phyloP scores from a whole-genome alignment of 2,329 filamentous ascomycete genomes.

The Cytospora leucostoma region DNA sequence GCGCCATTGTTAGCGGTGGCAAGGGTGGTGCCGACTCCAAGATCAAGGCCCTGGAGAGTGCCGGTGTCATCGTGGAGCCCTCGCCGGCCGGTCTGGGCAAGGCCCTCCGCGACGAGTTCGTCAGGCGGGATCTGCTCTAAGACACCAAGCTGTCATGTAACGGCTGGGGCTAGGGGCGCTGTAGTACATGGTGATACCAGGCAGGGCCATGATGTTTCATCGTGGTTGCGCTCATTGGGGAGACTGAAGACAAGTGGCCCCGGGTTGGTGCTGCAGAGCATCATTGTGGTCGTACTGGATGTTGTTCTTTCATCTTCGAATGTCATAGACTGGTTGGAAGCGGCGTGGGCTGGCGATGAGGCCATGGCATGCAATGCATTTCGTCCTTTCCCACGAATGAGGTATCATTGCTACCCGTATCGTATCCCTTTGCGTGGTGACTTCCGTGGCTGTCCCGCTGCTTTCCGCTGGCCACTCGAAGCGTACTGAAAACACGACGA shows the following conservation, averaged over 20 bases:
- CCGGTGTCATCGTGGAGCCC: constrained; percentile 94
- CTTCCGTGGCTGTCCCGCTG: too few relatives aligned
- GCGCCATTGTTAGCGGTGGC: constrained; percentile 94
- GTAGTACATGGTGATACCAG: background rate
- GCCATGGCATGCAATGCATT: constrained; percentile 27
- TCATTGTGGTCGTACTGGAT: constrained; percentile 18
- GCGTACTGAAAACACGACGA: background rate
- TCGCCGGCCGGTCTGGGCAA: constrained; percentile 91
- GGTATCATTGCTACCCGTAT: background rate
- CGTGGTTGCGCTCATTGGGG: constrained; percentile 9
- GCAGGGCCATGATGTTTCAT: background rate
- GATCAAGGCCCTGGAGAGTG: constrained; percentile 89
- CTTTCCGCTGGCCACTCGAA: background rate
- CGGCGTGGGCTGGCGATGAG: constrained; percentile 30
- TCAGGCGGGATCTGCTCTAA: constrained; percentile 93
- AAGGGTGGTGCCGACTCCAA: constrained; percentile 98
- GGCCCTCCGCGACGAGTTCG: constrained; percentile 91
- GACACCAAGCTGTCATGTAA: constrained; percentile 2
- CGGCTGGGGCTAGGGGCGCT: background rate
- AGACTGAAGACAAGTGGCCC: constrained; percentile 1
- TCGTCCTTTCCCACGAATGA: constrained; percentile 9
- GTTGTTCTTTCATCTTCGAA: constrained; percentile 25
- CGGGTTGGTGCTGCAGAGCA: constrained; percentile 8
- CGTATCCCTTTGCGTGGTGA: background rate
- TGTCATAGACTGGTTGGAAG: constrained; percentile 34